A percentile compares a stretch with the other conserved stretches of the same genome.
phyloP scores from a whole-genome alignment of 2,329 filamentous ascomycete genomes.

The Mycosphaerella arachidis region DNA sequence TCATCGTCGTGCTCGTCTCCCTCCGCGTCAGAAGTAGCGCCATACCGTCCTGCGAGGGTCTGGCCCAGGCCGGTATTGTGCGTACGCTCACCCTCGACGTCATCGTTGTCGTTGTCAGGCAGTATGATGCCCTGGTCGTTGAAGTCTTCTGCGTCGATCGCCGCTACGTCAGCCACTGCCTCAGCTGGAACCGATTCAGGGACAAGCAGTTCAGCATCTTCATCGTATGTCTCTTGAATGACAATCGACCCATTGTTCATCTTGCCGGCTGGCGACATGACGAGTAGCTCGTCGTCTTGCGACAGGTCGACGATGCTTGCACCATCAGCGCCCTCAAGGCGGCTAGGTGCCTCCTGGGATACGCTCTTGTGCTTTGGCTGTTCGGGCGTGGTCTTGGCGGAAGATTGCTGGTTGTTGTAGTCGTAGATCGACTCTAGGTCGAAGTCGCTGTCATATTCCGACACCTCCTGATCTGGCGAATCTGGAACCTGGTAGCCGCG shows the following conservation, averaged over 20 bases:
- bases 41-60: constrained; percentile 20
- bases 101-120: not conserved
- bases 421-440: constrained; percentile 18
- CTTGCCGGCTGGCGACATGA: not conserved
- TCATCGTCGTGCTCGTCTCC: constrained; percentile 7
- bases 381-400: constrained; percentile 29
- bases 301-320: constrained; percentile 16
- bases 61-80: constrained; percentile 14
- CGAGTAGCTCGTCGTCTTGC: constrained; percentile 14
- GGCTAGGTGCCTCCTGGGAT: constrained; percentile 24
- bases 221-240: constrained; percentile 11
- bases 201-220: not conserved
- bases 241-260: not conserved
- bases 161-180: not conserved
- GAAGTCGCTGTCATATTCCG: constrained; percentile 21
- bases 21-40: constrained; percentile 3
- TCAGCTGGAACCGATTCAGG: not conserved
- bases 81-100: not conserved
- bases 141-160: not conserved
- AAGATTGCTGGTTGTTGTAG: constrained; percentile 16
- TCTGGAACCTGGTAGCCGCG: constrained; percentile 22
- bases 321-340: constrained; percentile 9
- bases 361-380: constrained; percentile 19
- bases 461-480: constrained; percentile 21
- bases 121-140: not conserved